Base-by-base conservation (phyloP, 1,139 yeast species). In the Candida pseudocylindracea region DNA sequence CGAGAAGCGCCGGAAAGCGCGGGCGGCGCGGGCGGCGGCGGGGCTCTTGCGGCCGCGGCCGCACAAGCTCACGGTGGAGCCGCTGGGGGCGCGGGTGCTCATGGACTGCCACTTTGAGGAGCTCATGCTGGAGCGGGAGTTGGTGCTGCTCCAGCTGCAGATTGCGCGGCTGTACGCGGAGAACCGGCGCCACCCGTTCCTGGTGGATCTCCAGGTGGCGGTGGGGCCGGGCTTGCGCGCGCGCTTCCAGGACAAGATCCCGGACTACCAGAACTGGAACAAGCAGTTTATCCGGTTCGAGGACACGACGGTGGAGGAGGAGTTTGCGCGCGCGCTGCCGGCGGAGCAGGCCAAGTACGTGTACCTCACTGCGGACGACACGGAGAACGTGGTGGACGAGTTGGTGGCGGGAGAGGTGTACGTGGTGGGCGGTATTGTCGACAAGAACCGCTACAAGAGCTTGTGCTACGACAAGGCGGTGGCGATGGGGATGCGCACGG, bases 401-500 rank as follows among this genome's bases (percentile, higher is more conserved):
- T 55, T 88, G 33, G 72, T 74, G 38, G 67, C 72, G 4, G 74
- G 72, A 5, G 62, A 63, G 49, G 76, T 91, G 0, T 88, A 88
- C 44, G 67, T 85, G 32, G 72, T 88, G 34, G 98, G 98, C 8
- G 98, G 98, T 1, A 85, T 88, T 35, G 96, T 88, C 8, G 98
- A 88, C 50, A 88, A 85, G 51, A 92, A 92, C 40, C 65, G 96
- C 42, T 78, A 88, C 56, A 85, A 85, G 51, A 60, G 63, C 39
- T 53, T 88, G 33, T 88, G 98, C 51, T 62, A 69, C 36, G 64
- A 76, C 41, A 88, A 85, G 50, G 98, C 98, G 1, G 63, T 70
- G 41, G 55, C 60, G 38, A 55, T 79, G 42, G 83, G 83, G 0
- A 60, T 88, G 15, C 51, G 58, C 31, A 80, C 92, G 4, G 88